Conservation (phyloP, 164 flowering plant genomes). For the Macadamia integrifolia region DNA sequence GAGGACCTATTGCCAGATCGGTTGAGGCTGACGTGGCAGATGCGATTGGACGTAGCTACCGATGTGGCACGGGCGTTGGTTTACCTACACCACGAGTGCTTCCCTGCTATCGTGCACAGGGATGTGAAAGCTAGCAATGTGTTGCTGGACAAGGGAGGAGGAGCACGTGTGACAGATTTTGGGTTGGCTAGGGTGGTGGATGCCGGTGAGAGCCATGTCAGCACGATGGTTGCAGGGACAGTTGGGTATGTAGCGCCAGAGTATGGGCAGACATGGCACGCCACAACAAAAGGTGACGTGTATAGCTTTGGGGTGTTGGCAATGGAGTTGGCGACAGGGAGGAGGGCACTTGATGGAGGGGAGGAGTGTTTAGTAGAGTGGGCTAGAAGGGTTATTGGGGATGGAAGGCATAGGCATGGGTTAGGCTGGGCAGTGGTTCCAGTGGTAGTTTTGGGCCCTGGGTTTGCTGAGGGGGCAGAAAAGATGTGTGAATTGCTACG, state of each 20-base stretch:
- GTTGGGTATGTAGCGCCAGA: constrained; percentile 94
- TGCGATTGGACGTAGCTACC: constrained; percentile 54
- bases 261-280: constrained; percentile 83
- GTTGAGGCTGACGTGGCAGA: constrained; percentile 41
- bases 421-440: constrained; percentile 25
- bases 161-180: constrained; percentile 71
- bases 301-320: constrained; percentile 84
- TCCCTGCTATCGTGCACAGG: constrained; percentile 72
- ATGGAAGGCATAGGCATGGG: constrained; percentile 28
- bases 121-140: constrained; percentile 95
- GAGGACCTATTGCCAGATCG: constrained; percentile 63
- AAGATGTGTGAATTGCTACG: constrained; percentile 60
- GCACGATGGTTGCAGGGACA: constrained; percentile 88
- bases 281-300: constrained; percentile 90
- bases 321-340: constrained; percentile 82
- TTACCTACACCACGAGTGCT: constrained; percentile 83
- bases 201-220: constrained; percentile 72
- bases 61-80: constrained; percentile 76
- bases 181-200: constrained; percentile 78
- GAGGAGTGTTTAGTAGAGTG: constrained; percentile 85
- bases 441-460: constrained; percentile 37
- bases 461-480: constrained; percentile 44
- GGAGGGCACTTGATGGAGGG: constrained; percentile 74
- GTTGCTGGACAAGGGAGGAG: constrained; percentile 58
- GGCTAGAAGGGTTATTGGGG: constrained; percentile 54